Evolutionary conservation across 768 basidiomycete species (phyloP).

Genomic region (Phylloporus arenicola): DNA sequence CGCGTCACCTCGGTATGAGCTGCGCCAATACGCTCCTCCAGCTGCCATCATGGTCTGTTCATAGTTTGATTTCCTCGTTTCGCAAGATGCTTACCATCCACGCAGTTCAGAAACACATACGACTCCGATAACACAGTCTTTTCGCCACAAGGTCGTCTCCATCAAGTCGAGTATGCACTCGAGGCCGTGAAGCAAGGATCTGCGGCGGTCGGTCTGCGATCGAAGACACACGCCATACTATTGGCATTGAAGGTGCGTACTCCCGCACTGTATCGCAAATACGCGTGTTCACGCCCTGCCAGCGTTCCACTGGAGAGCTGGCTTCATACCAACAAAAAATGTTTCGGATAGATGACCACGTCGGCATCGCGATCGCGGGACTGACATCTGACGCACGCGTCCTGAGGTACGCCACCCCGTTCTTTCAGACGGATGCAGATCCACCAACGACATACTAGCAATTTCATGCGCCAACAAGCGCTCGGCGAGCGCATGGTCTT

Average conservation of each 20-base stretch:
- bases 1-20: constrained; percentile 28
- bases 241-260: constrained; percentile 81
- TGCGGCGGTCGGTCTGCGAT: constrained; percentile 94
- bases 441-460: constrained; percentile 45
- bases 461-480: constrained; percentile 99
- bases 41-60: constrained; percentile 29
- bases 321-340: constrained; percentile 99
- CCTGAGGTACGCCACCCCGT: constrained; percentile 54
- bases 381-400: constrained; percentile 97
- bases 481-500: constrained; percentile 94
- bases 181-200: constrained; percentile 99
- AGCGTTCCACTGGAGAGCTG: constrained; percentile 97
- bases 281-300: constrained; percentile 3
- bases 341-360: constrained; percentile 98
- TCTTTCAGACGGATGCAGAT: not conserved
- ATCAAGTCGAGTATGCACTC: constrained; percentile 97
- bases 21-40: constrained; percentile 8
- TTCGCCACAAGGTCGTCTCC: constrained; percentile 92
- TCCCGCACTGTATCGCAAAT: not conserved
- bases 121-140: constrained; percentile 98
- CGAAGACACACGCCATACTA: constrained; percentile 90
- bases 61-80: not conserved
- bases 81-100: constrained; percentile 1
- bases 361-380: constrained; percentile 99
- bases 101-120: constrained; percentile 90